A percentile compares a stretch with the other conserved stretches of the same genome.
phyloP scores from a whole-genome alignment of 768 basidiomycete genomes.

The Termitomyces sp. region DNA sequence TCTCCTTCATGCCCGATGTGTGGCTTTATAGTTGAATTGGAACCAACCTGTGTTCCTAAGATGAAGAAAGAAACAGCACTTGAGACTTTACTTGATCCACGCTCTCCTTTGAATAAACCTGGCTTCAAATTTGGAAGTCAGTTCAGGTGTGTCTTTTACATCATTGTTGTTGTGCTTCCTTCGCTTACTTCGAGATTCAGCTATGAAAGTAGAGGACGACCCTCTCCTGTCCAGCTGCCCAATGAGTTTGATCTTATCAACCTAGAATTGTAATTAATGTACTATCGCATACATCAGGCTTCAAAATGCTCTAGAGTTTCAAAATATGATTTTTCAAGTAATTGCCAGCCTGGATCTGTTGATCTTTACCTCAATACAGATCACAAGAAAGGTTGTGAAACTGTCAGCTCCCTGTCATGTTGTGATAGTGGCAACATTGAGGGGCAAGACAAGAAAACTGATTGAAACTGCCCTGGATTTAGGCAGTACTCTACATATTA shows the following conservation, averaged over 20 bases:
- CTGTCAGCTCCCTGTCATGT: too few relatives aligned
- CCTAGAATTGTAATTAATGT: background rate
- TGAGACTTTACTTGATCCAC: slow-evolving; percentile 4
- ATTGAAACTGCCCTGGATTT: too few relatives aligned
- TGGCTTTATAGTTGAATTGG: background rate
- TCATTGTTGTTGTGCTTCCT: background rate
- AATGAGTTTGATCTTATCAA: background rate
- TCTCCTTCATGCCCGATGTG: background rate
- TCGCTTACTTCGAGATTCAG: background rate
- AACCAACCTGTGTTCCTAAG: background rate
- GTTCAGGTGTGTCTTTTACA: background rate
- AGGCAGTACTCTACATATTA: too few relatives aligned
- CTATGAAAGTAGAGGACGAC: background rate
- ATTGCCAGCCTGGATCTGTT: too few relatives aligned
- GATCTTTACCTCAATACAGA: too few relatives aligned
- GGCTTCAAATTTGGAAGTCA: background rate
- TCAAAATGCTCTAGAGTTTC: too few relatives aligned
- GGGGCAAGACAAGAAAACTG: too few relatives aligned
- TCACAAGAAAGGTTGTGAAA: too few relatives aligned
- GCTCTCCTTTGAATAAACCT: slow-evolving; percentile 5
- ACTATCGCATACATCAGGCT: too few relatives aligned
- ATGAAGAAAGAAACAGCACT: background rate
- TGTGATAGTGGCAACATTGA: too few relatives aligned
- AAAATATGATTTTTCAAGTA: too few relatives aligned
- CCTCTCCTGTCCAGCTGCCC: slow-evolving; percentile 1